Conservation (phyloP, 2,329 filamentous ascomycete species). For the Stenocarpella maydis region DNA sequence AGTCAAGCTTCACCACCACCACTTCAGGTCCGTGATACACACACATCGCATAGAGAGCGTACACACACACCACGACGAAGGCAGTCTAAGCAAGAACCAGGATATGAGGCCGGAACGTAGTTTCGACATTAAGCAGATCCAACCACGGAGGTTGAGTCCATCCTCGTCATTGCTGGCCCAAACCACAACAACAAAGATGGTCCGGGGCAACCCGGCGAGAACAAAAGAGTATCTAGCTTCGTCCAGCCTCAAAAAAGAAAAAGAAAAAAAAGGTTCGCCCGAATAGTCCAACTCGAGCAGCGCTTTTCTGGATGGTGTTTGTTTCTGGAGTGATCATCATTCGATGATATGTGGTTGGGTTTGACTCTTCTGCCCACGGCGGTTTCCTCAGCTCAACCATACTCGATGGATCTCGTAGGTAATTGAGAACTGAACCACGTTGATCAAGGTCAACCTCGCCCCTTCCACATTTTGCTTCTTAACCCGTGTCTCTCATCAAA, state of each 20-base stretch:
- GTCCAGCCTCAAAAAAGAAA: not conserved
- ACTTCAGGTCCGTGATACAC: too few relatives aligned
- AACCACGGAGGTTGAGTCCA: not conserved
- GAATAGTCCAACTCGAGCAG: not conserved
- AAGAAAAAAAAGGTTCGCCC: not conserved
- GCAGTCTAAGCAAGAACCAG: not conserved
- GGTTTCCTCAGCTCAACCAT: not conserved
- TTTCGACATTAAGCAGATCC: conserved; percentile 3
- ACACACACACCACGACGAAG: not conserved
- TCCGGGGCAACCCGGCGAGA: not conserved
- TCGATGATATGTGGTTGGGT: conserved; percentile 15
- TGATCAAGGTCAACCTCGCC: conserved; percentile 25
- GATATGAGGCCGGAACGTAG: conserved; percentile 4
- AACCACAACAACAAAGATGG: not conserved
- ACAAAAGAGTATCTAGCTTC: not conserved
- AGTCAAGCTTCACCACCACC: too few relatives aligned
- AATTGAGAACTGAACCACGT: not conserved
- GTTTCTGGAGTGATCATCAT: conserved; percentile 16
- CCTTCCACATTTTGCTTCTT: not conserved
- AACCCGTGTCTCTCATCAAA: not conserved
- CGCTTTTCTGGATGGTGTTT: not conserved
- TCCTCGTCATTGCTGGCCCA: not conserved
- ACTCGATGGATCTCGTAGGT: conserved; percentile 4
- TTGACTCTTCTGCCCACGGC: not conserved
- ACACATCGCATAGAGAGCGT: too few relatives aligned